Conservation (phyloP, 805 yeast genomes). For the Candida multigemmis region DNA sequence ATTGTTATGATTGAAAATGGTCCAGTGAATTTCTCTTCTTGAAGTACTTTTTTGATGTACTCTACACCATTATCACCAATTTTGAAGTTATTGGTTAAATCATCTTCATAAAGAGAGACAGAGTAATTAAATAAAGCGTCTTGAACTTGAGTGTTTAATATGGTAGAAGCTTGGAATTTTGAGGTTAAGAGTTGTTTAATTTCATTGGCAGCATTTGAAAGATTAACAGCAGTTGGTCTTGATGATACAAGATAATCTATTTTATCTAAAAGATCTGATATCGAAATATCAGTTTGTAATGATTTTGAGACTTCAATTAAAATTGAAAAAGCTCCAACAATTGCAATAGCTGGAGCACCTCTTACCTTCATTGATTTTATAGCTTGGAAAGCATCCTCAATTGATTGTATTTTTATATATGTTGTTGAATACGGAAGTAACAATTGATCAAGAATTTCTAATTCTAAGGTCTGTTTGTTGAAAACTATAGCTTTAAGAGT, state of each 20-base stretch:
- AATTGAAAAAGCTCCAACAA: constrained; percentile 81
- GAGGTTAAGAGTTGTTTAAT: constrained; percentile 27
- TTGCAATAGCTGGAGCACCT: constrained; percentile 98
- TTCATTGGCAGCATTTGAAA: constrained; percentile 62
- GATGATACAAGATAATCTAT: constrained; percentile 64
- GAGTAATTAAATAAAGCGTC: constrained; percentile 34
- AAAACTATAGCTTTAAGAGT: constrained; percentile 60
- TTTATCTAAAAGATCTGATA: constrained; percentile 28
- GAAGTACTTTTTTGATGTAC: constrained; percentile 45
- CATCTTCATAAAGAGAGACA: constrained; percentile 58
- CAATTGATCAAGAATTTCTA: constrained; percentile 73
- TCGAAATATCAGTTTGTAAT: constrained; percentile 16
- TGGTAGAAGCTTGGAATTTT: constrained; percentile 7
- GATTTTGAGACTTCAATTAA: constrained; percentile 51
- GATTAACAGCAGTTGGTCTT: constrained; percentile 94
- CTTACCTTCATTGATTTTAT: constrained; percentile 89
- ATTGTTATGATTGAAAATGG: constrained; percentile 81
- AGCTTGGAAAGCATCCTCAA: constrained; percentile 74
- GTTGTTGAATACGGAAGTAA: constrained; percentile 70
- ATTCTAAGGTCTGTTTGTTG: constrained; percentile 32
- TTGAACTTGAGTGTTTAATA: constrained; percentile 17
- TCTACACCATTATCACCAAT: constrained; percentile 77
- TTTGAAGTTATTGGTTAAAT: constrained; percentile 63
- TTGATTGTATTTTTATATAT: constrained; percentile 52
- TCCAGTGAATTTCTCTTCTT: constrained; percentile 41